Conservation (phyloP, 2,329 filamentous ascomycete species). For the Aspergillus hiratsukae region DNA sequence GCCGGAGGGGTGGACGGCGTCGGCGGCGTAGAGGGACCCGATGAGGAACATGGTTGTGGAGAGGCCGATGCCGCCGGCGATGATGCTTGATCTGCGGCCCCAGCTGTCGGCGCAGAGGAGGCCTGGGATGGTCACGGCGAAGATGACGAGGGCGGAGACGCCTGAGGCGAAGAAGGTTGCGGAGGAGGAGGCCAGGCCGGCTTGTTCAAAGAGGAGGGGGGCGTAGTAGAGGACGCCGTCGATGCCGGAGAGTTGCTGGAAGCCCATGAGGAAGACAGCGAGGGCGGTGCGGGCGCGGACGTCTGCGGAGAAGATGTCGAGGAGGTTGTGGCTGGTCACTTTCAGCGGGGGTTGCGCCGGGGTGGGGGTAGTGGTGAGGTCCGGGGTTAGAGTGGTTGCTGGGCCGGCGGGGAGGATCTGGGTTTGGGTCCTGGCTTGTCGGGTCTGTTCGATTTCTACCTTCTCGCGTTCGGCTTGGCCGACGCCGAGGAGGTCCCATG, state of each 20-base stretch:
- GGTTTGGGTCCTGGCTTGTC: constrained; percentile 8
- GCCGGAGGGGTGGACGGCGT: constrained; percentile 22
- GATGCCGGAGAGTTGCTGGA: constrained; percentile 59
- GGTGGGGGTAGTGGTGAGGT: not conserved
- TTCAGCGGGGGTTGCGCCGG: constrained; percentile 3
- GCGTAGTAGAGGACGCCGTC: constrained; percentile 59
- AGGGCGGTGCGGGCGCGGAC: constrained; percentile 48
- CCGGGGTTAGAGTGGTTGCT: not conserved
- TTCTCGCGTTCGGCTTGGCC: constrained; percentile 46
- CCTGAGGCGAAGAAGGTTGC: constrained; percentile 59
- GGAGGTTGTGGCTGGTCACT: constrained; percentile 18
- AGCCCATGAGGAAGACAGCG: constrained; percentile 54
- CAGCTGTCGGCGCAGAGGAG: constrained; percentile 55
- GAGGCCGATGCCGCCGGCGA: constrained; percentile 51
- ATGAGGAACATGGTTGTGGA: constrained; percentile 37
- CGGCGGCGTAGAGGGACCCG: constrained; percentile 29
- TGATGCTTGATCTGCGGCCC: constrained; percentile 52
- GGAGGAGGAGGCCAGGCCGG: constrained; percentile 51
- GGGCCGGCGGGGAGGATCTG: not conserved
- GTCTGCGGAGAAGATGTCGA: constrained; percentile 35
- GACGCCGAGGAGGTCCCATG: constrained; percentile 43
- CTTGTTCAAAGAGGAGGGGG: constrained; percentile 56
- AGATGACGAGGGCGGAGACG: constrained; percentile 56
- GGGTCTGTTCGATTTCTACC: constrained; percentile 36
- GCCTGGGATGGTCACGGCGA: constrained; percentile 54